These are phyloP conservation scores for Rhododendron mucronatum DNA, from an alignment of 148 eudicot species.

Conservation along the genomic window DNA sequence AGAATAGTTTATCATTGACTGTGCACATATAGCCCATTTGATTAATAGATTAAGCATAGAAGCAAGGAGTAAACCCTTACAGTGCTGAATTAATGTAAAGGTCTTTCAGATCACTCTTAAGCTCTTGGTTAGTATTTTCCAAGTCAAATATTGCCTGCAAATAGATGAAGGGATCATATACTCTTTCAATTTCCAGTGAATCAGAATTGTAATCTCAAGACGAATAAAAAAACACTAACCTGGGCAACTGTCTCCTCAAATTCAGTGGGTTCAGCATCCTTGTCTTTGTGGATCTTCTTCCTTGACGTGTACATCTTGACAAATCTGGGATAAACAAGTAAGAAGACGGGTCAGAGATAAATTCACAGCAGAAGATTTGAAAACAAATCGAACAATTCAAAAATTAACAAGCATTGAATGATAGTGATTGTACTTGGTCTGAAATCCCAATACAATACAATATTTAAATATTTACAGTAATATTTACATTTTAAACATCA, in stretches of 20 bases:
- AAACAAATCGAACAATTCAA: background rate
- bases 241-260: conserved; percentile 78
- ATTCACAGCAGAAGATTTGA: background rate
- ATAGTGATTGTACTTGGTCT: background rate
- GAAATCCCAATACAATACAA: background rate
- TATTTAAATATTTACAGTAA: background rate
- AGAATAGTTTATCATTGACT: background rate
- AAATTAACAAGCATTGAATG: background rate
- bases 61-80: conserved; percentile 31
- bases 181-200: background rate
- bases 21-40: background rate
- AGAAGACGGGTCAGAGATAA: background rate
- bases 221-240: conserved; percentile 22
- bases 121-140: conserved; percentile 65
- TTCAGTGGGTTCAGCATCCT: conserved; percentile 63
- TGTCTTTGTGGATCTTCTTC: conserved; percentile 66
- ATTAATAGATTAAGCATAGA: background rate
- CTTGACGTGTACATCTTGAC: conserved; percentile 57
- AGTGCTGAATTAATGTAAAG: conserved; percentile 69
- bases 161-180: background rate
- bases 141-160: conserved; percentile 78
- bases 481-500: background rate
- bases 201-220: background rate
- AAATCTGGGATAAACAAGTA: background rate
- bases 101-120: conserved; percentile 75